phyloP scores from a whole-genome alignment of 805 yeast genomes.

The Wickerhamiella nectarea region DNA sequence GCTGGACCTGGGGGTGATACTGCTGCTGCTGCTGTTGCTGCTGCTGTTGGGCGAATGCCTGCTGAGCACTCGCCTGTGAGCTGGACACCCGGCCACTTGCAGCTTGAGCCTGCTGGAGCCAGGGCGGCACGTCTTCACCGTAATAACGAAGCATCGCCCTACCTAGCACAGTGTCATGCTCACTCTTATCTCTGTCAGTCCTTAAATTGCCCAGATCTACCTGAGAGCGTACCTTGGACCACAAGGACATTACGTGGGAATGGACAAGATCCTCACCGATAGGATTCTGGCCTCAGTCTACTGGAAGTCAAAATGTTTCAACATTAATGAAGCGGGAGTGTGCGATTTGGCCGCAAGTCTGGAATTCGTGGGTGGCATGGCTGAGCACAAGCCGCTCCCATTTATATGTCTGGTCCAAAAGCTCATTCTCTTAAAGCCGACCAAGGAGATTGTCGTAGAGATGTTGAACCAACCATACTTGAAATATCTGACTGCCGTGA shows the following conservation, averaged over 20 bases:
- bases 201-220: not conserved
- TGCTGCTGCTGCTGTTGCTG: no score
- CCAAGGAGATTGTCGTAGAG: conserved; percentile 39
- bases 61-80: not conserved
- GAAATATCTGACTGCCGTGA: conserved; percentile 61
- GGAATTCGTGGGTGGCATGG: conserved; percentile 44
- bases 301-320: conserved; percentile 45
- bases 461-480: conserved; percentile 51
- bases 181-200: conserved; percentile 30
- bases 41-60: not conserved
- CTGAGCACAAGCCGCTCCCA: conserved; percentile 45
- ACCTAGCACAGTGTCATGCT: conserved; percentile 33
- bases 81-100: not conserved
- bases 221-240: conserved; percentile 21
- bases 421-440: conserved; percentile 63
- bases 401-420: conserved; percentile 68
- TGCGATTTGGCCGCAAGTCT: conserved; percentile 37
- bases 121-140: conserved; percentile 21
- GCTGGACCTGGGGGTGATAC: no score
- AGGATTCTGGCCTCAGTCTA: conserved; percentile 42
- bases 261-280: conserved; percentile 47
- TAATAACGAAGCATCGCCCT: conserved; percentile 33
- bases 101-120: conserved; percentile 22
- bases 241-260: conserved; percentile 32
- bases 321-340: conserved; percentile 35